Base-by-base conservation (phyloP, 208 protist genomes). In the Crithidia mellificae region DNA sequence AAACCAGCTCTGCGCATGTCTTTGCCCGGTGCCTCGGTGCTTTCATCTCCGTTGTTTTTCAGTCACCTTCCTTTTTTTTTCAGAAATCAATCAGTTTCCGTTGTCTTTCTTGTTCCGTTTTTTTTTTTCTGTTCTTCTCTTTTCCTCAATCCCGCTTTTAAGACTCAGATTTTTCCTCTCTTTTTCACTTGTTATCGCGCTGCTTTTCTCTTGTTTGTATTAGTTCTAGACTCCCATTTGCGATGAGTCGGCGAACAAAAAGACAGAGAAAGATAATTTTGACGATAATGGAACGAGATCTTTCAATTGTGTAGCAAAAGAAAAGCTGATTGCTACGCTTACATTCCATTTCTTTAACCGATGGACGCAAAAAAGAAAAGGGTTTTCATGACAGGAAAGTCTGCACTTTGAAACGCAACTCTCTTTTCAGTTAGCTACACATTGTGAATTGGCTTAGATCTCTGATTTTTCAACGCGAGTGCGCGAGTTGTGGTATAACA, bases 91-190 rank as follows among this genome's bases (percentile, higher is more conserved):
- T 24, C 15, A 25, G 30, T 41, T 8, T 61, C 20, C n/a, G n/a
- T 58, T 53, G 50, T 22, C 51, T 68, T 46, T 59, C 41, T 53
- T 55, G 32, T n/a, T 29, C 3, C 17, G n/a, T 24, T 41, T 36
- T 27, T 20, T 51, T 15, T 20, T 5, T 24, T 38, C 46, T 51
- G 34, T 63, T 30, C 5, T 46, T 30, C 27, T 17, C 46, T 17
- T 3, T 6, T 36, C 24, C 14, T 36, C 24, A n/a, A 55, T n/a
- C n/a, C n/a, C n/a, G n/a, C n/a, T n/a, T n/a, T n/a, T n/a, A n/a
- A n/a, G n/a, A 25, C 2, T 38, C 29, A 38, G 8, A 30, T 38
- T 29, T 51, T 24, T 29, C 19, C 8, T 20, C 8, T 17, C 19
- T 38, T 5, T 38, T 38, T 38, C 46, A 4, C 46, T 51, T 22